phyloP scores from a whole-genome alignment of 208 protist species.

The Trypanosomatidae sp. region DNA sequence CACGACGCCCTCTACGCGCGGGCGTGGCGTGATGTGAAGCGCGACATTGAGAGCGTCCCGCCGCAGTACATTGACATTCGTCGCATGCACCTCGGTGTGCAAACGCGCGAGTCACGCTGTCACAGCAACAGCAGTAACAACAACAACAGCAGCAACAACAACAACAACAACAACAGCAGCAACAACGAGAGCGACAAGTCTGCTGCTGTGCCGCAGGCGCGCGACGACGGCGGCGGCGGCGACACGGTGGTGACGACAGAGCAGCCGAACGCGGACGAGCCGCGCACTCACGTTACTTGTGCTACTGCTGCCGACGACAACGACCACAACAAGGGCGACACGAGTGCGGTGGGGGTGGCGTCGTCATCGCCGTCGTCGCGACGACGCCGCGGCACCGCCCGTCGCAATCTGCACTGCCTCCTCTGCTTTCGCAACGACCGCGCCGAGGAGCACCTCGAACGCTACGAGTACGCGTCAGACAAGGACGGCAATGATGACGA shows the following conservation, averaged over 20 bases:
- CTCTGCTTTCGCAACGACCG: conserved; percentile 77
- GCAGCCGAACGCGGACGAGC: no score
- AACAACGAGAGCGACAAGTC: background rate
- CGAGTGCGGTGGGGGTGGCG: no score
- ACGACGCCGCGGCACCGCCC: no score
- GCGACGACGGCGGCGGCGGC: no score
- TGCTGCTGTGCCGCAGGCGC: no score
- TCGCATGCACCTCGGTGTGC: conserved; percentile 61
- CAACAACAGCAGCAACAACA: background rate
- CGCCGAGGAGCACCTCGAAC: conserved; percentile 33
- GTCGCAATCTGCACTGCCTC: conserved; percentile 72
- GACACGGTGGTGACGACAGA: no score
- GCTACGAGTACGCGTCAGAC: conserved; percentile 19
- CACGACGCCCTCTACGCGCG: conserved; percentile 75
- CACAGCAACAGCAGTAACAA: background rate
- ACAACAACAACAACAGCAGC: background rate
- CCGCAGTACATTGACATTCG: conserved; percentile 86
- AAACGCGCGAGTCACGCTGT: background rate
- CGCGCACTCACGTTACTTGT: no score
- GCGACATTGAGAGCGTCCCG: conserved; percentile 59
- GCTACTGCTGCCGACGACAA: no score
- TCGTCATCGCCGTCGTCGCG: no score
- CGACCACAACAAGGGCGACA: no score
- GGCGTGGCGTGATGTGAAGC: conserved; percentile 72
- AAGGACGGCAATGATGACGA: background rate